Base-by-base conservation (phyloP, 2,329 filamentous ascomycete species). In the Neopestalotiopsis rosae region DNA sequence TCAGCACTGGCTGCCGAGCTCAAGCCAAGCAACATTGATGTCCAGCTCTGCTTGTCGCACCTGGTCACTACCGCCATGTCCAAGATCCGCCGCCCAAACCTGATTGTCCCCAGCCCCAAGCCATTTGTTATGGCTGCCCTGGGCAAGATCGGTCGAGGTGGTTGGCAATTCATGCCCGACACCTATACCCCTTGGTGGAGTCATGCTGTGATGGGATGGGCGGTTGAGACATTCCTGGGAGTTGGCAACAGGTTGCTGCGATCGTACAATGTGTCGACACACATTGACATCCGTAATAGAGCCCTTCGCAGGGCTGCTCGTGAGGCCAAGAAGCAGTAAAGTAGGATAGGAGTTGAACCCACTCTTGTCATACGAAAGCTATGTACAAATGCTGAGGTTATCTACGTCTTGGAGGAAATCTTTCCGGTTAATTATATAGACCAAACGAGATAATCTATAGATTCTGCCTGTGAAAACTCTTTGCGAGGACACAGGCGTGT, bases 21-120 rank as follows among this genome's bases (percentile, higher is more conserved):
- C 38, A 89, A 92, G 71, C 89, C 91, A 1, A 87, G 93, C 75
- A 93, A 94, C 68, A 90, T 99, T 56, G 91, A 94, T 72, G 94
- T 97, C n/a, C 91, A 98, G 81, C 89, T 98, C 63, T 91, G 97
- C 34, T 89, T 98, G 74, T 94, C 92, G 75, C 97, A 99, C 81
- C 89, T 99, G 62, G 93, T 99, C 76, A 97, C 94, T 4, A 95
- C 94, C 1, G 94, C 95, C 77, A 99, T 99, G 96, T 95, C 92
- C 82, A 99, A 99, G 87, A 90, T 99, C 75, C 92, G 94, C 76
- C 92, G 91, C 68, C 85, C 94, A 0, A 95, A 89, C 72, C 81
- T 91, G 61, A 84, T 94, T 68, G 92, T 98, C 61, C 96, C 96
- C 10, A 94, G 87, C 69, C 92, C 95, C 14, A 92, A 91, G 79